A percentile compares a stretch with the other conserved stretches of the same genome.
These are phyloP conservation scores for Candida sanyaensis DNA, from an alignment of 1,139 yeast species.

Conservation along the genomic window DNA sequence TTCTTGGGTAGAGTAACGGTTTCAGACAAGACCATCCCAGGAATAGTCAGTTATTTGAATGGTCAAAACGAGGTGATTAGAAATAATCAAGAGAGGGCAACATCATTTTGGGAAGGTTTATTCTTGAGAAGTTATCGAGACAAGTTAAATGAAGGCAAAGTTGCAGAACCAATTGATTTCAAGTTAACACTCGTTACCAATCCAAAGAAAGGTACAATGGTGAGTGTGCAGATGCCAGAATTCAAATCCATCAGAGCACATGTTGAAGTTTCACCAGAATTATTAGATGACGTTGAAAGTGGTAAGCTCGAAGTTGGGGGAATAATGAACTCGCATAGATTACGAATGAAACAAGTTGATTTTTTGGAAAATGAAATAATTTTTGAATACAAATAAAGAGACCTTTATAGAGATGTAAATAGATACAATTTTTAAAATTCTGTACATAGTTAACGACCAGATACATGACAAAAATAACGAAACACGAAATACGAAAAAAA, in stretches of 20 bases:
- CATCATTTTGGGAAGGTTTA: constrained; percentile 41
- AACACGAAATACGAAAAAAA: neutral
- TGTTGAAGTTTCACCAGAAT: constrained; percentile 23
- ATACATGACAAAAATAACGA: neutral
- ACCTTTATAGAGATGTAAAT: neutral
- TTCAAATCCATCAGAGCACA: constrained; percentile 26
- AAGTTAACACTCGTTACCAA: constrained; percentile 26
- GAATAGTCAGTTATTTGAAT: constrained; percentile 10
- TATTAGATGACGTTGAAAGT: constrained; percentile 20
- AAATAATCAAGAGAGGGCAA: constrained; percentile 26
- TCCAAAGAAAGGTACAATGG: constrained; percentile 26
- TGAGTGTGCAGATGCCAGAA: constrained; percentile 28
- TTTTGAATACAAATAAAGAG: constrained; percentile 17
- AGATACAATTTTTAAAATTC: neutral
- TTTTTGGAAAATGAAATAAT: constrained; percentile 34
- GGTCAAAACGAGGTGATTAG: constrained; percentile 20
- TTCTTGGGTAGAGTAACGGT: constrained; percentile 14
- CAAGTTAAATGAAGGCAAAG: constrained; percentile 17
- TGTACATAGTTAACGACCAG: neutral
- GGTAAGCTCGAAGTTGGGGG: constrained; percentile 27
- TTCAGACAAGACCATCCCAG: constrained; percentile 6
- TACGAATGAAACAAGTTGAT: constrained; percentile 28
- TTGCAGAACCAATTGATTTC: constrained; percentile 24
- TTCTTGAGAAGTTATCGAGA: constrained; percentile 32
- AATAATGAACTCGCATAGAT: constrained; percentile 20